Conservation (phyloP, 148 eudicot species). For the Arctostaphylos glauca region DNA sequence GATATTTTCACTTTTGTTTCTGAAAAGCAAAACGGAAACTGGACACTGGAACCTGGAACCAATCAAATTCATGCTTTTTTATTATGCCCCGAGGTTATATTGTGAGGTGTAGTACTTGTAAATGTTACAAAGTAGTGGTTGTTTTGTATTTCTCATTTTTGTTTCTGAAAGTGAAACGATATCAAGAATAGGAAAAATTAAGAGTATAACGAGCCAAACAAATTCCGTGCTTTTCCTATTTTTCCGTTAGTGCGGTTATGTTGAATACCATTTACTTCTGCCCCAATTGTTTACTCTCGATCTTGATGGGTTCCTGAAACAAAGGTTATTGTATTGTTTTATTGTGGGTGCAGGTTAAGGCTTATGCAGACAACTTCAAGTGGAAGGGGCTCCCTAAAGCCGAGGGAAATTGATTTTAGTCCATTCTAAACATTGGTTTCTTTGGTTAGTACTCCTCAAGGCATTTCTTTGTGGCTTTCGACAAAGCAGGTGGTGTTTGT, state of each 20-base stretch:
- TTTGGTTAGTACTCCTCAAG: not conserved
- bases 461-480: constrained; percentile 1
- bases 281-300: not conserved
- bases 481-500: not conserved
- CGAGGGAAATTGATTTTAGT: constrained; percentile 11
- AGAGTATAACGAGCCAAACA: not conserved
- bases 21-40: not conserved
- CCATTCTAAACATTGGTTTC: not conserved
- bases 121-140: not conserved
- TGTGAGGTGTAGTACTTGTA: not conserved
- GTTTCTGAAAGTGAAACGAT: not conserved
- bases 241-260: not conserved
- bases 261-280: not conserved
- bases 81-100: not conserved
- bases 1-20: too few relatives aligned
- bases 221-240: not conserved
- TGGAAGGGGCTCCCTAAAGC: constrained; percentile 56
- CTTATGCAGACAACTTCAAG: constrained; percentile 65
- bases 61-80: not conserved
- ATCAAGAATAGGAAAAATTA: not conserved
- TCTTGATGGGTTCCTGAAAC: not conserved
- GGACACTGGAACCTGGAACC: not conserved
- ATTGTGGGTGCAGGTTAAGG: constrained; percentile 34
- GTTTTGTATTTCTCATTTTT: not conserved
- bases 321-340: not conserved